Conservation (phyloP, 345 rosid species). For the Raphanus raphanistrum region DNA sequence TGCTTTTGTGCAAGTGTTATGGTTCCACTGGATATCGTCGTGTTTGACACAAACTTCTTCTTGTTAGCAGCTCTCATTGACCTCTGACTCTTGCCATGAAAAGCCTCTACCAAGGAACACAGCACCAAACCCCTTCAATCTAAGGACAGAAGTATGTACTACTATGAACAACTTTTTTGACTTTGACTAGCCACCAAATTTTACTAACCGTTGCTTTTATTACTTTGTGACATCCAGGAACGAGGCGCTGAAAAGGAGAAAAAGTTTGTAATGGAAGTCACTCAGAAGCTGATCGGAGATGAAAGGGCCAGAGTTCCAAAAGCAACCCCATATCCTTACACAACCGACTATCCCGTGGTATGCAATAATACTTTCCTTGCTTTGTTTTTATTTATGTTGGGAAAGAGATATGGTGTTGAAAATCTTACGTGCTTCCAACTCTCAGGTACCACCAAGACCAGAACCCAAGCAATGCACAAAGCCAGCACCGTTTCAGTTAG, state of each 20-base stretch:
- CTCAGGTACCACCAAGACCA: constrained; percentile 88
- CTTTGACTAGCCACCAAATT: constrained; percentile 11
- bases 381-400: constrained; percentile 1
- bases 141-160: constrained; percentile 76
- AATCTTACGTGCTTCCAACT: constrained; percentile 8
- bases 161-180: constrained; percentile 11
- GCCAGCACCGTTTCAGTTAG: constrained; percentile 85
- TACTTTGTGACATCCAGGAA: constrained; percentile 54
- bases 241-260: constrained; percentile 90
- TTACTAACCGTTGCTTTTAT: constrained; percentile 2
- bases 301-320: constrained; percentile 76
- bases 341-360: constrained; percentile 98
- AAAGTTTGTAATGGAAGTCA: constrained; percentile 57
- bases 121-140: constrained; percentile 81
- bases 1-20: constrained; percentile 3
- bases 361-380: not conserved
- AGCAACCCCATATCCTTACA: constrained; percentile 91
- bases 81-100: constrained; percentile 60
- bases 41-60: constrained; percentile 16
- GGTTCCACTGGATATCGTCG: not conserved
- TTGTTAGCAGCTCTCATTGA: constrained; percentile 79
- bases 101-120: constrained; percentile 75
- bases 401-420: constrained; percentile 2
- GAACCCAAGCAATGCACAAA: constrained; percentile 78
- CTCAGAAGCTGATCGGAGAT: constrained; percentile 63